phyloP scores from a whole-genome alignment of 116 monocot genomes.

The Iris pallida region DNA sequence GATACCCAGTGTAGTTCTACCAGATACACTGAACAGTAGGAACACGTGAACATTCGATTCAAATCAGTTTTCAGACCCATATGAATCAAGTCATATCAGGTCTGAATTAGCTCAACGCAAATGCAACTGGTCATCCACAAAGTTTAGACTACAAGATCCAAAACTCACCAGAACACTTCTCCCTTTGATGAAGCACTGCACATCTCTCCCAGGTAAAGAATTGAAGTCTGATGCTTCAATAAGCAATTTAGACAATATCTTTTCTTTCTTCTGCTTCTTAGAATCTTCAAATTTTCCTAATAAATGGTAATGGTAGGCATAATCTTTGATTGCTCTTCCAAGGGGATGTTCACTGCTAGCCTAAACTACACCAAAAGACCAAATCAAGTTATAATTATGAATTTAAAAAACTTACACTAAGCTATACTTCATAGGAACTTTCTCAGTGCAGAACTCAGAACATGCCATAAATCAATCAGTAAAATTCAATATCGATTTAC shows the following conservation, averaged over 20 bases:
- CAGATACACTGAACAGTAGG: no score
- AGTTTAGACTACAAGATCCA: no score
- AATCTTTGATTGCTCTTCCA: slow-evolving; percentile 81
- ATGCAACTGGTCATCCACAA: background rate
- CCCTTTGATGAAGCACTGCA: slow-evolving; percentile 69
- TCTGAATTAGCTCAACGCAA: no score
- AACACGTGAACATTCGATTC: no score
- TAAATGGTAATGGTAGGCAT: slow-evolving; percentile 81
- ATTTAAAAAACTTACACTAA: no score
- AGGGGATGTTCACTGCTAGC: slow-evolving; percentile 97
- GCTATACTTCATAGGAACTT: no score
- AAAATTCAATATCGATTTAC: no score
- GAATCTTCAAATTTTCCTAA: slow-evolving; percentile 46
- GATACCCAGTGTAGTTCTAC: no score
- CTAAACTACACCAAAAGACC: slow-evolving; percentile 49
- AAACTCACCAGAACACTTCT: slow-evolving; percentile 73
- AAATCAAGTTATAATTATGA: slow-evolving; percentile 2
- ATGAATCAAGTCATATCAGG: no score
- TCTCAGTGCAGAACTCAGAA: no score
- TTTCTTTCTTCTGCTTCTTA: slow-evolving; percentile 36
- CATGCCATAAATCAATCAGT: no score
- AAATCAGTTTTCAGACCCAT: no score
- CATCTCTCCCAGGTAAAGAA: slow-evolving; percentile 85
- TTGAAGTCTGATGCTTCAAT: slow-evolving; percentile 68
- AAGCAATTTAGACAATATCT: slow-evolving; percentile 69